Conservation (phyloP, 1,139 yeast species). For the Yamadazyma jaroonii region DNA sequence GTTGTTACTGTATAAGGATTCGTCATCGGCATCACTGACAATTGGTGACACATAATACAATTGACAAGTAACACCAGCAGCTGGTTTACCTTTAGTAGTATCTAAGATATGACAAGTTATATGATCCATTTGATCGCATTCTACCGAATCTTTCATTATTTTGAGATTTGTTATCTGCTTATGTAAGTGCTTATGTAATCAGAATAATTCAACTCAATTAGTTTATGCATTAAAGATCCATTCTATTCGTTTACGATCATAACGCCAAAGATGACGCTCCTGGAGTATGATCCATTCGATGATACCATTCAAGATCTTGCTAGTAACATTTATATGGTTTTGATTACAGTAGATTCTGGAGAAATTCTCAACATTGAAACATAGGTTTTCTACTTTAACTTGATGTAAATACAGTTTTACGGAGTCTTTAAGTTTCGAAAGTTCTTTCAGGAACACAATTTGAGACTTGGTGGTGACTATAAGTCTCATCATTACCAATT, state of each 20-base stretch:
- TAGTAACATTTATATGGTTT: conserved; percentile 12
- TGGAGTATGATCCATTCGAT: conserved; percentile 22
- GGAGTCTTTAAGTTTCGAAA: conserved; percentile 16
- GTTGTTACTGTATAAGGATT: conserved; percentile 24
- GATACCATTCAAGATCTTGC: conserved; percentile 25
- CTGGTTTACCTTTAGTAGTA: conserved; percentile 82
- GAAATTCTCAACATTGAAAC: conserved; percentile 15
- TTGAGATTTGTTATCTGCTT: background rate
- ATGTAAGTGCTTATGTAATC: background rate
- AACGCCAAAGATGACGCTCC: conserved; percentile 23
- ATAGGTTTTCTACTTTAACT: conserved; percentile 9
- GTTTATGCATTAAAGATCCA: conserved; percentile 16
- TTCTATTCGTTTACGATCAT: conserved; percentile 17
- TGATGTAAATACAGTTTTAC: conserved; percentile 16
- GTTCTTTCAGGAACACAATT: conserved; percentile 17
- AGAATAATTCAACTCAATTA: no score
- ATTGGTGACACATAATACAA: conserved; percentile 39
- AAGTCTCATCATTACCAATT: conserved; percentile 18
- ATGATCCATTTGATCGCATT: conserved; percentile 36
- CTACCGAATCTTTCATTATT: background rate
- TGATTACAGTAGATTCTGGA: conserved; percentile 9
- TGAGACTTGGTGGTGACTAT: conserved; percentile 25
- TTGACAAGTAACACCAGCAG: conserved; percentile 61
- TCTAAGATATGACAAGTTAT: conserved; percentile 87
- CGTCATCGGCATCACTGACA: conserved; percentile 23